Percentiles rank a stretch among this genome's conserved stretches.
phyloP scores from a whole-genome alignment of 108 stramenopile genomes.

The Skeletonema potamos region DNA sequence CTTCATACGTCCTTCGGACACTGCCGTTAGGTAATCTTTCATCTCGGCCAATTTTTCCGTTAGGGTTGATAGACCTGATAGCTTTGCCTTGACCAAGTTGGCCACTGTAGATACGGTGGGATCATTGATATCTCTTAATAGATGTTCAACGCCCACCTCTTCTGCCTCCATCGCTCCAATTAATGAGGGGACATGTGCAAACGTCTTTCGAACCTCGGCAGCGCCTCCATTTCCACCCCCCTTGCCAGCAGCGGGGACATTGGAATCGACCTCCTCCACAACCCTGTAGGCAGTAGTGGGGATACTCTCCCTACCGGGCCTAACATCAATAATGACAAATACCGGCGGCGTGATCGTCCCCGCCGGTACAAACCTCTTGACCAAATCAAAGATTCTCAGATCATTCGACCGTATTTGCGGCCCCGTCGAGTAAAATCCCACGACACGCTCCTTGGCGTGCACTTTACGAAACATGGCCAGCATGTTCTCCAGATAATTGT shows the following conservation, averaged over 20 bases:
- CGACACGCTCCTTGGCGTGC: slow-evolving; percentile 90
- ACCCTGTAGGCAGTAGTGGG: slow-evolving; percentile 95
- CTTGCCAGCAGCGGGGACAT: slow-evolving; percentile 10
- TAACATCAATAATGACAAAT: slow-evolving; percentile 98
- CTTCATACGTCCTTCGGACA: slow-evolving; percentile 58
- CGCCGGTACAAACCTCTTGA: slow-evolving; percentile 74
- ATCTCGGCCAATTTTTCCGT: slow-evolving; percentile 91
- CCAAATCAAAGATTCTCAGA: slow-evolving; percentile 82
- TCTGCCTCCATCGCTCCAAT: slow-evolving; percentile 97
- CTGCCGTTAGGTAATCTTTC: slow-evolving; percentile 88
- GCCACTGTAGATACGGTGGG: slow-evolving; percentile 95
- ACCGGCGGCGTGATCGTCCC: slow-evolving; percentile 70
- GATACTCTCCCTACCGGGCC: slow-evolving; percentile 88
- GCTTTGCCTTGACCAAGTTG: slow-evolving; percentile 92
- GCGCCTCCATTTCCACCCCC: slow-evolving; percentile 29
- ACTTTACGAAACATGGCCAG: slow-evolving; percentile 82
- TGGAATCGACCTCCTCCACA: slow-evolving; percentile 80
- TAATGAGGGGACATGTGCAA: slow-evolving; percentile 89
- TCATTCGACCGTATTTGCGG: slow-evolving; percentile 92
- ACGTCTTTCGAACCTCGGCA: slow-evolving; percentile 84
- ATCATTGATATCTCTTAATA: slow-evolving; percentile 99
- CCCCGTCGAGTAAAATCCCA: slow-evolving; percentile 95
- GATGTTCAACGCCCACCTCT: slow-evolving; percentile 99
- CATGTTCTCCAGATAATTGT: slow-evolving; percentile 96
- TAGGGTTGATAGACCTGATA: slow-evolving; percentile 88